phyloP scores from a whole-genome alignment of 2,329 filamentous ascomycete genomes.

The Lizonia empirigonia region DNA sequence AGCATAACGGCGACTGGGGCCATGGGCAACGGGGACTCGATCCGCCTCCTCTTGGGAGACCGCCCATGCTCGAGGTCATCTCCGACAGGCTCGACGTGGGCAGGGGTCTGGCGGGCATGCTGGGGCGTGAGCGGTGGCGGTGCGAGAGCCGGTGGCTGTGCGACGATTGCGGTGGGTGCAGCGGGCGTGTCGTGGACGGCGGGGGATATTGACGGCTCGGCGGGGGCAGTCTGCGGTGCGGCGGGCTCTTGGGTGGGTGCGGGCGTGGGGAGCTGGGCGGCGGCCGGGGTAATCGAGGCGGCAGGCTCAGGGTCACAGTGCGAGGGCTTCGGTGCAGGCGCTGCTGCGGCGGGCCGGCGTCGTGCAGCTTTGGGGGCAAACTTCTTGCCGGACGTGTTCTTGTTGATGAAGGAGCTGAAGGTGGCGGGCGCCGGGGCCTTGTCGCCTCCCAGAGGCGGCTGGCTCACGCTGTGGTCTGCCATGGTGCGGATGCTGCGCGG shows the following conservation, averaged over 20 bases:
- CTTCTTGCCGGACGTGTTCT: slow-evolving; percentile 54
- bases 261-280: slow-evolving; percentile 32
- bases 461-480: slow-evolving; percentile 28
- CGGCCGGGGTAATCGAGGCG: background rate
- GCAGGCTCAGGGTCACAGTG: slow-evolving; percentile 13
- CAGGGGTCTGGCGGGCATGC: background rate
- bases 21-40: slow-evolving; percentile 16
- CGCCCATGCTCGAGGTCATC: slow-evolving; percentile 17
- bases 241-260: slow-evolving; percentile 30
- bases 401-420: slow-evolving; percentile 42
- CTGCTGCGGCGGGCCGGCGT: slow-evolving; percentile 47
- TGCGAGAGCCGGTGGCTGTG: background rate
- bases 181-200: too few relatives aligned
- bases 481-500: slow-evolving; percentile 22
- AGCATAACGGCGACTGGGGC: slow-evolving; percentile 12
- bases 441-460: slow-evolving; percentile 15
- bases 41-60: slow-evolving; percentile 31
- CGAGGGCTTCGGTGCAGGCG: slow-evolving; percentile 18
- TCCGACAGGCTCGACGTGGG: slow-evolving; percentile 3
- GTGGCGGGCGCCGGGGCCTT: slow-evolving; percentile 28
- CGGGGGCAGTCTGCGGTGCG: too few relatives aligned
- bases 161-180: background rate
- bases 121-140: background rate
- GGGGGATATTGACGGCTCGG: too few relatives aligned
- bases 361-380: slow-evolving; percentile 55